phyloP scores from a whole-genome alignment of 2,329 filamentous ascomycete genomes.

The Corinectria fuckeliana region DNA sequence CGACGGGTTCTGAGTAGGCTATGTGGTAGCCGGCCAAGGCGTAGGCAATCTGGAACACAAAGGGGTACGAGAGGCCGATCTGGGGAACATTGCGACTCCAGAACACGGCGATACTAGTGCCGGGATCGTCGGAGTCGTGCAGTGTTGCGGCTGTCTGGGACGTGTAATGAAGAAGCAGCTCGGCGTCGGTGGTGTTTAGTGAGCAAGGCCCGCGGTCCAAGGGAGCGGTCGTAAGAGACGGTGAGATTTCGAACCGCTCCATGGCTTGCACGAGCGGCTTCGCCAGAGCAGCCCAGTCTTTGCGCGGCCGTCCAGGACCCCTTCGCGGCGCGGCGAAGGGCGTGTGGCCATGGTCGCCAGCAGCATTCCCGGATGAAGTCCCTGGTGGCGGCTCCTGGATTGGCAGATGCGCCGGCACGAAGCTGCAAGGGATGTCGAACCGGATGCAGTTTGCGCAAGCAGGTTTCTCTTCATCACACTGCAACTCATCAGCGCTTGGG shows the following conservation, averaged over 20 bases:
- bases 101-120: slow-evolving; percentile 30
- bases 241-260: slow-evolving; percentile 30
- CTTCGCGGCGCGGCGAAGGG: slow-evolving; percentile 29
- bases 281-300: slow-evolving; percentile 38
- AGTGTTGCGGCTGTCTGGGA: slow-evolving; percentile 34
- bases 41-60: slow-evolving; percentile 40
- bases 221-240: slow-evolving; percentile 10
- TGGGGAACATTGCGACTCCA: slow-evolving; percentile 39
- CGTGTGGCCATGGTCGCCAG: slow-evolving; percentile 19
- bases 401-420: slow-evolving; percentile 27
- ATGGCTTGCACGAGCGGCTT: slow-evolving; percentile 22
- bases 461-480: slow-evolving; percentile 44
- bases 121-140: slow-evolving; percentile 23
- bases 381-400: slow-evolving; percentile 25
- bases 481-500: neutral
- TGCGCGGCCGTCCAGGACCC: slow-evolving; percentile 40
- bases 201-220: slow-evolving; percentile 26
- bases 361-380: slow-evolving; percentile 20
- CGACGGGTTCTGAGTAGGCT: slow-evolving; percentile 27
- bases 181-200: slow-evolving; percentile 38
- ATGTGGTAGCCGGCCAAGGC: slow-evolving; percentile 39
- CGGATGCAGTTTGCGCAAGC: slow-evolving; percentile 42
- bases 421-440: slow-evolving; percentile 40
- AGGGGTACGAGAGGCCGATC: slow-evolving; percentile 39
- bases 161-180: slow-evolving; percentile 41